Evolutionary conservation across 2,329 filamentous ascomycete species (phyloP), one percentile per base, ranked within the genome.

Genomic region (Sporothrix pseudoabietina): DNA sequence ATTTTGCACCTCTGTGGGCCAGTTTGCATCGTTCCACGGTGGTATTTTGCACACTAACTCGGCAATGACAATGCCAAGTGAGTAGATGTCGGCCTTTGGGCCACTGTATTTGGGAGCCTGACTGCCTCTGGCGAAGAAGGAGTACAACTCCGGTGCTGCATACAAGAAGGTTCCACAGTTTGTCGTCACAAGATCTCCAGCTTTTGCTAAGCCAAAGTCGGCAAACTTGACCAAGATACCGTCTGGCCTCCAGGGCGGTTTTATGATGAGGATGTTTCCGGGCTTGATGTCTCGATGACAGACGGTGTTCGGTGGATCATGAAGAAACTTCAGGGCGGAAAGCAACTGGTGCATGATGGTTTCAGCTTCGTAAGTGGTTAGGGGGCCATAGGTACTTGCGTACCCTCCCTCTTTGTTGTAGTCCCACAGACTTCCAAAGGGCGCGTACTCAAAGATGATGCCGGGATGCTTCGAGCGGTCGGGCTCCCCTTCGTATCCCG

Each of bases 281-380:
- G 55, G 55, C 26, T 59, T 59, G 26, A 59, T 59, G 55, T 59
- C 55, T 3, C 55, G 55, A 35, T 59, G 55, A 16, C 55, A 59
- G 2, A 59, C 30, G 12, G 8, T 5, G 3, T 49, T 19, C 6
- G 9, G n/a, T 3, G 1, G n/a, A 12, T 22, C 10, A 10, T 59
- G 55, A 4, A 59, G 55, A 59, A 19, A 59, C 16, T 35, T 3
- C 5, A 59, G 55, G 2, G 55, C 55, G 0, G 26, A 32, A 10
- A 59, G 8, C 55, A 59, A 19, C 30, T 59, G 55, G 16, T 14
- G 8, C 4, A 35, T 12, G 10, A 59, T 19, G 4, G 5, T 19
- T 1, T 19, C 30, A 26, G 4, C 3, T 12, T 59, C 55, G 2
- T 7, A 12, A n/a, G 7, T 26, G 7, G 4, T 4, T 7, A 55